Percentiles rank a stretch among this genome's conserved stretches.
These are phyloP conservation scores for Flaveria trinervia DNA, from an alignment of 129 eudicot species.

Conservation along the genomic window DNA sequence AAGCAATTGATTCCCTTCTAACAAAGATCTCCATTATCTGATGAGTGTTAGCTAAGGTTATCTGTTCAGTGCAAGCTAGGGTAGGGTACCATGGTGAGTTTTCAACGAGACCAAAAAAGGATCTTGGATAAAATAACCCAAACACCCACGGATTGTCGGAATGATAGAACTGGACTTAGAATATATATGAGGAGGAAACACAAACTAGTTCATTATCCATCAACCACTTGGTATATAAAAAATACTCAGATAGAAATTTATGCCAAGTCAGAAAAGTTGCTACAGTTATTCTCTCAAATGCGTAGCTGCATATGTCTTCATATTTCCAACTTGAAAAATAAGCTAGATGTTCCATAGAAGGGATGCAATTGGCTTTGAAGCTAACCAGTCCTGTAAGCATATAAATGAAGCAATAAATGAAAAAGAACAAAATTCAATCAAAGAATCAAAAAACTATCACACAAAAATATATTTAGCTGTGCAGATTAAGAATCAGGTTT, in stretches of 20 bases:
- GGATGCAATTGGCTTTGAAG: not conserved
- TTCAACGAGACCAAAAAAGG: too few relatives aligned
- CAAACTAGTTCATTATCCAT: constrained; percentile 16
- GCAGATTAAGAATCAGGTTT: not conserved
- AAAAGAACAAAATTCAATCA: not conserved
- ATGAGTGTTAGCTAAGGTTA: too few relatives aligned
- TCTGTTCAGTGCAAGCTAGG: too few relatives aligned
- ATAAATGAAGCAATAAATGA: not conserved
- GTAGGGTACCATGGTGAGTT: too few relatives aligned
- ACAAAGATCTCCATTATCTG: too few relatives aligned
- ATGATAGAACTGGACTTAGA: not conserved
- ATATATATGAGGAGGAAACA: not conserved
- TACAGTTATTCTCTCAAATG: constrained; percentile 18
- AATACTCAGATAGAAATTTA: constrained; percentile 2
- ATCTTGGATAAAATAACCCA: not conserved
- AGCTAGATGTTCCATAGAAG: not conserved
- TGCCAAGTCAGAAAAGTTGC: not conserved
- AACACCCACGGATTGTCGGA: not conserved
- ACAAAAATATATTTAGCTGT: not conserved
- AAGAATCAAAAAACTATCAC: not conserved
- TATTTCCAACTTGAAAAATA: not conserved
- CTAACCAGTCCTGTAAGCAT: constrained; percentile 7
- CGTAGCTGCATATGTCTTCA: not conserved
- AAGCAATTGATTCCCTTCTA: too few relatives aligned
- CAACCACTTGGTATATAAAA: constrained; percentile 7